Conservation (phyloP, 169 alveolate species). For the Plasmodium vivax region DNA sequence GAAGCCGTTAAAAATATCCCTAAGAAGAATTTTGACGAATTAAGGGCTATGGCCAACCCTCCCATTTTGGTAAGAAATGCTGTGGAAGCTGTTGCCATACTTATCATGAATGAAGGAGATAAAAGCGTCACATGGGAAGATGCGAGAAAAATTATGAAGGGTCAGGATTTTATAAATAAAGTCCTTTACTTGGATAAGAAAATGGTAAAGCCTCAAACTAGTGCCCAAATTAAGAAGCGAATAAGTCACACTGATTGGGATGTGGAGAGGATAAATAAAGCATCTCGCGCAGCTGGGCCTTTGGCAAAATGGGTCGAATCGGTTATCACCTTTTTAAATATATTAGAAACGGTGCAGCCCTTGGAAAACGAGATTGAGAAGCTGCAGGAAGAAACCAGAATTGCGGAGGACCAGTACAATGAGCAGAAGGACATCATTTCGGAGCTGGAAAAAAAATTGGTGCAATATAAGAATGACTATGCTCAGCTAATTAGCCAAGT, state of each 20-base stretch:
- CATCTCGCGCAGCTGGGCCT: constrained; percentile 98
- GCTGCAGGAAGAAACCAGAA: constrained; percentile 89
- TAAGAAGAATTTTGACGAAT: constrained; percentile 89
- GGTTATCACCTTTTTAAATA: constrained; percentile 89
- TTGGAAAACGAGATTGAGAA: constrained; percentile 93
- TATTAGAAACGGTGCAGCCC: constrained; percentile 95
- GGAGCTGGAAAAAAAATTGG: constrained; percentile 91
- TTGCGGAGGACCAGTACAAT: constrained; percentile 89
- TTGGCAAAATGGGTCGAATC: constrained; percentile 96
- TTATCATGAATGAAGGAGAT: constrained; percentile 88
- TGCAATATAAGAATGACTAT: constrained; percentile 93
- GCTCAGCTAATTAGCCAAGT: constrained; percentile 94
- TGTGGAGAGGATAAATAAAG: constrained; percentile 92
- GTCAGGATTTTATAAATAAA: constrained; percentile 91
- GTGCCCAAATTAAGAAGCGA: constrained; percentile 80
- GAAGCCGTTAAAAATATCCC: constrained; percentile 94
- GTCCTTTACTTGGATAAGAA: constrained; percentile 91
- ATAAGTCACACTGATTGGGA: constrained; percentile 94
- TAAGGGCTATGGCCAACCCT: constrained; percentile 94
- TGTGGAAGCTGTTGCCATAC: constrained; percentile 94
- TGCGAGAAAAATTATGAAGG: constrained; percentile 90
- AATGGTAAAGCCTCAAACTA: constrained; percentile 85
- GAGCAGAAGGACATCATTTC: constrained; percentile 84
- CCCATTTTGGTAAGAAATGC: constrained; percentile 96
- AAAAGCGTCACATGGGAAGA: constrained; percentile 95